These are phyloP conservation scores for Harrya chromipes DNA, from an alignment of 768 basidiomycete species.

Conservation along the genomic window DNA sequence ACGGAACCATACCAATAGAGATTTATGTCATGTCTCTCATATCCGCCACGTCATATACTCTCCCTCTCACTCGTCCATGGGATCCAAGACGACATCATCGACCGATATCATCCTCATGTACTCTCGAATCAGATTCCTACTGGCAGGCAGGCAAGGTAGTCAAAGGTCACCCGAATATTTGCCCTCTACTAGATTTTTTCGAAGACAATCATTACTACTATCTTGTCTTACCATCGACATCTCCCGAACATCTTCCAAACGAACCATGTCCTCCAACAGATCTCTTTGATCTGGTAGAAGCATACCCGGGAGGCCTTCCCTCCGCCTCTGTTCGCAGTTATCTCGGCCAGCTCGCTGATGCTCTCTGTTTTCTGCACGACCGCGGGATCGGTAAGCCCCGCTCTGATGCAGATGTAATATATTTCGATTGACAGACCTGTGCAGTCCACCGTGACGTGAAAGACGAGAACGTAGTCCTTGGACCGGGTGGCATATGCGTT, in stretches of 20 bases:
- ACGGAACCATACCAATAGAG: constrained; percentile 98
- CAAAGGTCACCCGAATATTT: constrained; percentile 94
- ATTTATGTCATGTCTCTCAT: constrained; percentile 92
- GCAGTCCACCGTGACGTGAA: constrained; percentile 96
- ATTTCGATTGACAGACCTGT: constrained; percentile 5
- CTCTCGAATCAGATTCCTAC: constrained; percentile 24
- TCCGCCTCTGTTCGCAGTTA: constrained; percentile 73
- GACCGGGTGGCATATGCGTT: constrained; percentile 77
- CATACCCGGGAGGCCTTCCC: constrained; percentile 81
- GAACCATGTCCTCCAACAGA: constrained; percentile 66
- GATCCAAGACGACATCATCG: constrained; percentile 56
- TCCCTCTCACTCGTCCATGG: constrained; percentile 82
- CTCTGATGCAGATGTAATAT: not conserved
- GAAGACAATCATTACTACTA: constrained; percentile 97
- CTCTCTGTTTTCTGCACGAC: constrained; percentile 81
- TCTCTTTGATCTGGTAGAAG: constrained; percentile 94
- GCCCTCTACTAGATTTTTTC: constrained; percentile 93
- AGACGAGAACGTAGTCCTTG: constrained; percentile 92
- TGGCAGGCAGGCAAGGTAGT: constrained; percentile 73
- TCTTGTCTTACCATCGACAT: constrained; percentile 79
- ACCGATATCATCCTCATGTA: constrained; percentile 21
- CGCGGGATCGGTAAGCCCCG: constrained; percentile 78
- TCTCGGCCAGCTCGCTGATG: constrained; percentile 92
- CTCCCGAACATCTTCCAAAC: constrained; percentile 52
- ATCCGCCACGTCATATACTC: constrained; percentile 73